Conservation (phyloP, 441 rosid species). For the Daphne laureola region DNA sequence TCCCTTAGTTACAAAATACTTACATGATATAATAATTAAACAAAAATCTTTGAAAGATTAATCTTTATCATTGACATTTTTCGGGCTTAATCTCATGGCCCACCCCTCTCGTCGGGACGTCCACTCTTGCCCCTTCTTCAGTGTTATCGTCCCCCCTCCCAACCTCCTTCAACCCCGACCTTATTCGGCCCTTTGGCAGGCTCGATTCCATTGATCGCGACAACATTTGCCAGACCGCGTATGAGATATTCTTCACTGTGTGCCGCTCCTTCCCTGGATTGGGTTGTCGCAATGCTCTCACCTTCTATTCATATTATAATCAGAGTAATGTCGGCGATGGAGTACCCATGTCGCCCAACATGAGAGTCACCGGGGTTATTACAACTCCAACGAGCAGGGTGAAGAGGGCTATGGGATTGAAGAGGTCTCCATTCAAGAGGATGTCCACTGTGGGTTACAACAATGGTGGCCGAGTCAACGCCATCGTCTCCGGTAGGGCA, state of each 20-base stretch:
- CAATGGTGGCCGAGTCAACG: conserved; percentile 23
- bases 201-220: conserved; percentile 51
- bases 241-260: conserved; percentile 84
- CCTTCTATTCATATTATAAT: conserved; percentile 42
- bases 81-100: conserved; percentile 27
- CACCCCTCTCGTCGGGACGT: conserved; percentile 43
- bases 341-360: conserved; percentile 28
- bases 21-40: too few species aligned
- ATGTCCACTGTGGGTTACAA: conserved; percentile 29
- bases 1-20: too few species aligned
- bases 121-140: conserved; percentile 34
- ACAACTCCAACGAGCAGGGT: conserved; percentile 65
- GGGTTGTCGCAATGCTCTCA: conserved; percentile 57
- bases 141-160: conserved; percentile 20
- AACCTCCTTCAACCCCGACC: conserved; percentile 34
- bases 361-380: conserved; percentile 46
- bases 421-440: conserved; percentile 60
- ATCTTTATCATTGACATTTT: background rate
- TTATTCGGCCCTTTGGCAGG: conserved; percentile 61
- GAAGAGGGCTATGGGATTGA: conserved; percentile 64
- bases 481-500: conserved; percentile 40
- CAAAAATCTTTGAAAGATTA: conserved; percentile 26
- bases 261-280: conserved; percentile 88
- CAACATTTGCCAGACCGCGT: conserved; percentile 71
- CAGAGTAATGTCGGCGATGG: conserved; percentile 34